Evolutionary conservation across 805 yeast genomes (phyloP).

Genomic region (Scheffersomyces coipomensis): DNA sequence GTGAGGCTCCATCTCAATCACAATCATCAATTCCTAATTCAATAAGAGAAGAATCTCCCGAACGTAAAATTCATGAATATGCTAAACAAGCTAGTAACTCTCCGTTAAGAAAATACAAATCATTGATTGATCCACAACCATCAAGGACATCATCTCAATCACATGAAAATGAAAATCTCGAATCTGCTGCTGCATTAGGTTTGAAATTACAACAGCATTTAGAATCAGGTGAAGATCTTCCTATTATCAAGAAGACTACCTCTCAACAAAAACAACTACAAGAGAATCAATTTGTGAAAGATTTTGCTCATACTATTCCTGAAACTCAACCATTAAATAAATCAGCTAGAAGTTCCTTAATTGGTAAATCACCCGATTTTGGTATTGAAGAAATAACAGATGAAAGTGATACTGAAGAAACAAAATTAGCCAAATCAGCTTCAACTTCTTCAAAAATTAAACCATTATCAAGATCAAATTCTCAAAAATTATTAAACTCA

Average conservation of each 20-base stretch:
- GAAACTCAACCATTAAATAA: neutral
- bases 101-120: constrained; percentile 20
- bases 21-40: neutral
- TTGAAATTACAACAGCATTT: constrained; percentile 20
- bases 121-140: constrained; percentile 6
- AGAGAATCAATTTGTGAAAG: constrained; percentile 4
- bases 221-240: neutral
- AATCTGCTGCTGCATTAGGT: constrained; percentile 25
- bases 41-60: constrained; percentile 6
- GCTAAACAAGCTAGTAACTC: constrained; percentile 18
- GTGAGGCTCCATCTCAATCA: neutral
- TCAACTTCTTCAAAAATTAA: neutral
- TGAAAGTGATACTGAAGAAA: constrained; percentile 23
- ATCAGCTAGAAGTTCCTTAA: neutral
- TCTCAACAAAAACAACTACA: no score
- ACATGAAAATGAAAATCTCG: constrained; percentile 19
- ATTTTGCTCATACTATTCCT: constrained; percentile 8
- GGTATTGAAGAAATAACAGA: constrained; percentile 38
- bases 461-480: neutral
- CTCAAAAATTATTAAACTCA: neutral
- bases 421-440: no score
- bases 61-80: constrained; percentile 18
- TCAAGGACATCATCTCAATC: constrained; percentile 1
- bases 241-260: neutral
- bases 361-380: constrained; percentile 21